phyloP scores from a whole-genome alignment of 805 yeast genomes.

The Kluyveromyces starmeri region DNA sequence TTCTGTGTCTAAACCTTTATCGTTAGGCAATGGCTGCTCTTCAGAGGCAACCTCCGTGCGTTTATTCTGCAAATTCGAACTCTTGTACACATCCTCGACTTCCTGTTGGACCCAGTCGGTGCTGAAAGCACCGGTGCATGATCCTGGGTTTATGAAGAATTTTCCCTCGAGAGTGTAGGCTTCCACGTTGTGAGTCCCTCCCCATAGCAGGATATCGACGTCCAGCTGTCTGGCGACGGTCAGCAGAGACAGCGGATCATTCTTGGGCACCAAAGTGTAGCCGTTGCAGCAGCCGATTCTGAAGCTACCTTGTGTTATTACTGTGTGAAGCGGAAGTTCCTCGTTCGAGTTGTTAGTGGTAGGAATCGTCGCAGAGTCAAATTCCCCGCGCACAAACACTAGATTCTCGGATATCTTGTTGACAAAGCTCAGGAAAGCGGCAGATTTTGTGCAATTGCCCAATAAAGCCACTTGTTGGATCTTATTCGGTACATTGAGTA shows the following conservation, averaged over 20 bases:
- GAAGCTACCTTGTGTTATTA: conserved; percentile 60
- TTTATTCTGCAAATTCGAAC: background rate
- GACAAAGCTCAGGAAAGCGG: conserved; percentile 53
- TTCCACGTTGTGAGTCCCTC: conserved; percentile 87
- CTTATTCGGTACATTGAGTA: conserved; percentile 69
- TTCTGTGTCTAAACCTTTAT: background rate
- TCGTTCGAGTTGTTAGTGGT: conserved; percentile 15
- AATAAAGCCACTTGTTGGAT: conserved; percentile 77
- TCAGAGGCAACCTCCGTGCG: conserved; percentile 1
- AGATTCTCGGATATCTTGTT: conserved; percentile 62
- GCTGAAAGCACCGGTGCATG: conserved; percentile 86
- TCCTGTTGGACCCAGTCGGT: conserved; percentile 50
- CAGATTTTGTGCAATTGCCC: conserved; percentile 73
- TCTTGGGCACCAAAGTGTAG: conserved; percentile 70
- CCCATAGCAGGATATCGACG: conserved; percentile 86
- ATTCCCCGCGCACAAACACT: conserved; percentile 75
- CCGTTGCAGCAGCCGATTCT: conserved; percentile 83
- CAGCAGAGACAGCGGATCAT: conserved; percentile 77
- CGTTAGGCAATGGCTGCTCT: conserved; percentile 1
- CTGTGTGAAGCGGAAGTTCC: conserved; percentile 50
- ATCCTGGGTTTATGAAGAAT: conserved; percentile 93
- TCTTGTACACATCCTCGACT: conserved; percentile 34
- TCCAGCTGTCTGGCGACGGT: conserved; percentile 83
- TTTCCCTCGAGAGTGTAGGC: conserved; percentile 89
- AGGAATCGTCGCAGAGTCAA: conserved; percentile 42